Percentiles rank a stretch among this genome's conserved stretches.
Conservation (phyloP, 192 early-diverging fungal genomes). For the Radiomyces spectabilis region DNA sequence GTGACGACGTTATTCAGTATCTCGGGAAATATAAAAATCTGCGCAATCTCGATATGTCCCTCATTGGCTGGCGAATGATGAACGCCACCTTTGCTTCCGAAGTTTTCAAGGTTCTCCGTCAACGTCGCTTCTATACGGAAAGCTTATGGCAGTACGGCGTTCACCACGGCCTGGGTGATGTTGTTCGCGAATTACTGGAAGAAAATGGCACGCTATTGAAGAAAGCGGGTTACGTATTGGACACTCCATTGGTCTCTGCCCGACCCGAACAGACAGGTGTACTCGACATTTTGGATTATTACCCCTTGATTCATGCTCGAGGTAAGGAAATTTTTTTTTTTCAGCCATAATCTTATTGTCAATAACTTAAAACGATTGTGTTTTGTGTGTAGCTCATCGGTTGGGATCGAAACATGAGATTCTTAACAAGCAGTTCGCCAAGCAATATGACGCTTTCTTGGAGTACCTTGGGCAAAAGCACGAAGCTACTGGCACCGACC, state of each 20-base stretch:
- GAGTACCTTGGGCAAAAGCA: constrained; percentile 23
- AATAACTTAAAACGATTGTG: too few species aligned
- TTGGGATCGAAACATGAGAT: constrained; percentile 19
- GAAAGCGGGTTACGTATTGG: not conserved
- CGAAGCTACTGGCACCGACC: constrained; percentile 15
- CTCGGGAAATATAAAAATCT: constrained; percentile 10
- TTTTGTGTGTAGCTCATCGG: constrained; percentile 18
- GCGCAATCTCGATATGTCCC: not conserved
- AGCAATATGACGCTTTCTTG: constrained; percentile 30
- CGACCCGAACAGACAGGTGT: not conserved
- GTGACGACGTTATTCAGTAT: constrained; percentile 8
- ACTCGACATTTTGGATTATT: constrained; percentile 27
- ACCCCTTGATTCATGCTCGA: constrained; percentile 42
- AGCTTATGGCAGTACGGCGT: constrained; percentile 33
- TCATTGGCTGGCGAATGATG: constrained; percentile 14
- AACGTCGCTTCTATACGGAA: constrained; percentile 15
- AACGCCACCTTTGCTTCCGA: constrained; percentile 11
- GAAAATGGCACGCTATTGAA: not conserved
- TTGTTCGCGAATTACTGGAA: constrained; percentile 20
- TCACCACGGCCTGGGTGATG: constrained; percentile 18
- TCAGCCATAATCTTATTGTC: too few species aligned
- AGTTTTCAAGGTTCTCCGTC: constrained; percentile 22
- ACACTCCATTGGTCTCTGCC: not conserved
- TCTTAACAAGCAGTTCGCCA: constrained; percentile 30
- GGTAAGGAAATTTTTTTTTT: constrained; percentile 18